phyloP scores from a whole-genome alignment of 1,284 basidiomycete genomes.

The Inonotus hispidus region DNA sequence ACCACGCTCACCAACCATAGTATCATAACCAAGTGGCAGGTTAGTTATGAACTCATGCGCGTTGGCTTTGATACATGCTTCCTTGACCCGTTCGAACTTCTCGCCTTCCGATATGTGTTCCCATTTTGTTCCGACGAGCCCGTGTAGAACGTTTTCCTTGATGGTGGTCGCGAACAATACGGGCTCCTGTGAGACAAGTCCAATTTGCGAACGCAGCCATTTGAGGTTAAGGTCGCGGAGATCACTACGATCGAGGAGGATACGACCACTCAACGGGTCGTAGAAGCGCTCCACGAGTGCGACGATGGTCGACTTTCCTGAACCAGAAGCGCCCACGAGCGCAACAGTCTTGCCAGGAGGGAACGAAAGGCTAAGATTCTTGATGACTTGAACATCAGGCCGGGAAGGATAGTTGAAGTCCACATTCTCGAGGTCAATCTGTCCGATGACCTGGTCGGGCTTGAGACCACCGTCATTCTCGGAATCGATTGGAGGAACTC shows the following conservation, averaged over 20 bases:
- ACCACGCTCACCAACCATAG: constrained; percentile 89
- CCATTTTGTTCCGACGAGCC: constrained; percentile 74
- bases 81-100: constrained; percentile 74
- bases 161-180: constrained; percentile 81
- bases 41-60: constrained; percentile 87
- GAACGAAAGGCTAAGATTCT: constrained; percentile 66
- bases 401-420: constrained; percentile 91
- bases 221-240: constrained; percentile 77
- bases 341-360: constrained; percentile 77
- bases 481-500: constrained; percentile 82
- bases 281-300: constrained; percentile 85
- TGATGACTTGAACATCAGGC: constrained; percentile 78
- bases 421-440: constrained; percentile 74
- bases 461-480: constrained; percentile 64
- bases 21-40: constrained; percentile 84
- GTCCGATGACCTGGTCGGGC: constrained; percentile 68
- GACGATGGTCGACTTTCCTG: constrained; percentile 81
- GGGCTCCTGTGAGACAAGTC: constrained; percentile 87
- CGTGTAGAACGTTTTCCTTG: constrained; percentile 80
- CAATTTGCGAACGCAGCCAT: constrained; percentile 89
- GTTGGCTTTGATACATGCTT: constrained; percentile 88
- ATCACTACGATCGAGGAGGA: constrained; percentile 78
- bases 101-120: constrained; percentile 73
- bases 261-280: constrained; percentile 69
- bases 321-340: constrained; percentile 87